Conservation (phyloP, 2,329 filamentous ascomycete species). For the Colletotrichum endophyticum region DNA sequence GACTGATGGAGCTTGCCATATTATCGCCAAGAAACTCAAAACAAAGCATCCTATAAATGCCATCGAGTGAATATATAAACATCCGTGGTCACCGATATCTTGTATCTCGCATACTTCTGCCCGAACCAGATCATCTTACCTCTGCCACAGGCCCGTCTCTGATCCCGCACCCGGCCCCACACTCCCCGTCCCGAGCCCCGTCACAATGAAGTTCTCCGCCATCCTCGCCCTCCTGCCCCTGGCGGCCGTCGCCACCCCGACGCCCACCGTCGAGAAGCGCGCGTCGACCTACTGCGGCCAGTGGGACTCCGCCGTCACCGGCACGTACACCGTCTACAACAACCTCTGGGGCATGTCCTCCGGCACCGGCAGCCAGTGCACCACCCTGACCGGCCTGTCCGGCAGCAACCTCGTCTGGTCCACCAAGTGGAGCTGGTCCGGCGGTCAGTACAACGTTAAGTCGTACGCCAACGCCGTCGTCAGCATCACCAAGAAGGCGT, state of each 20-base stretch:
- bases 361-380: slow-evolving; percentile 43
- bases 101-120: accelerated
- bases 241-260: slow-evolving; percentile 13
- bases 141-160: background rate
- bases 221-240: slow-evolving; percentile 17
- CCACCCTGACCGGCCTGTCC: slow-evolving; percentile 37
- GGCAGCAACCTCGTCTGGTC: slow-evolving; percentile 41
- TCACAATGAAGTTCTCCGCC: slow-evolving; percentile 21
- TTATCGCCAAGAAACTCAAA: background rate
- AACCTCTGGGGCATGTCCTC: slow-evolving; percentile 43
- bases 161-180: background rate
- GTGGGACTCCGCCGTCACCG: slow-evolving; percentile 24
- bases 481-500: slow-evolving; percentile 27
- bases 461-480: slow-evolving; percentile 43
- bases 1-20: background rate
- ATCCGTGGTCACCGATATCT: background rate
- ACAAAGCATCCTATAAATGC: too few relatives aligned
- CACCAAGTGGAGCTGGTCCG: slow-evolving; percentile 44
- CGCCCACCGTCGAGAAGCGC: slow-evolving; percentile 20
- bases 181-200: background rate
- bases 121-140: background rate
- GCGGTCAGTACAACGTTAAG: slow-evolving; percentile 42
- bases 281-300: slow-evolving; percentile 27
- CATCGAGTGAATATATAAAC: too few relatives aligned
- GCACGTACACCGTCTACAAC: slow-evolving; percentile 39